Percentiles rank a stretch among this genome's conserved stretches.
Evolutionary conservation across 2,329 filamentous ascomycete genomes (phyloP).

Genomic region (Fusarium coicis): DNA sequence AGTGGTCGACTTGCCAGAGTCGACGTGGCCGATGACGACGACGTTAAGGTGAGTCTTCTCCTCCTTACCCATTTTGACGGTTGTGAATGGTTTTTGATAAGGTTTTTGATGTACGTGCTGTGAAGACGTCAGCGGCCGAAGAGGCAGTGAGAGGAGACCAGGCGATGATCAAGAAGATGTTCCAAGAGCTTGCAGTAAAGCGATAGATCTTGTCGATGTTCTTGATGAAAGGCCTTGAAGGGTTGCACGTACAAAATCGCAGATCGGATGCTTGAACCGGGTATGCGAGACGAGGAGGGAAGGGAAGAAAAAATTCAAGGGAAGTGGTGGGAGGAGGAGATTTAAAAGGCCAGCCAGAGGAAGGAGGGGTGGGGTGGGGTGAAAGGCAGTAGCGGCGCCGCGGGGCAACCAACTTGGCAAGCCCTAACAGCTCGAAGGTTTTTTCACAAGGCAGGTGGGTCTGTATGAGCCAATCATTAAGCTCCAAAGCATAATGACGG

Average conservation of each 20-base stretch:
- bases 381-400: constrained; percentile 44
- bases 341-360: constrained; percentile 52
- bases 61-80: constrained; percentile 76
- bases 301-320: constrained; percentile 51
- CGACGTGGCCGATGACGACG: constrained; percentile 99
- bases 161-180: constrained; percentile 8
- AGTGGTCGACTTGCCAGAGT: constrained; percentile 99
- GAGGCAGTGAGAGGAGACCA: background rate
- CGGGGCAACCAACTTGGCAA: constrained; percentile 50
- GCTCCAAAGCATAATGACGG: constrained; percentile 13
- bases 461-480: constrained; percentile 28
- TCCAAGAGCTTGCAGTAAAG: background rate
- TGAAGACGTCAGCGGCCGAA: constrained; percentile 30
- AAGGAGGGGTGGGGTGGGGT: constrained; percentile 45
- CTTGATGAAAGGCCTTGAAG: constrained; percentile 18
- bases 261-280: constrained; percentile 58
- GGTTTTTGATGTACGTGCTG: constrained; percentile 42
- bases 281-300: constrained; percentile 58
- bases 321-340: constrained; percentile 52
- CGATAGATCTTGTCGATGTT: constrained; percentile 22
- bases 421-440: constrained; percentile 51
- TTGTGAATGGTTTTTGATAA: constrained; percentile 39
- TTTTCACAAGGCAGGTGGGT: constrained; percentile 33
- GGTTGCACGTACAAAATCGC: constrained; percentile 52
- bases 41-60: constrained; percentile 97